Evolutionary conservation across 352 stramenopile species (phyloP).

Genomic region (Pythium biforme): DNA sequence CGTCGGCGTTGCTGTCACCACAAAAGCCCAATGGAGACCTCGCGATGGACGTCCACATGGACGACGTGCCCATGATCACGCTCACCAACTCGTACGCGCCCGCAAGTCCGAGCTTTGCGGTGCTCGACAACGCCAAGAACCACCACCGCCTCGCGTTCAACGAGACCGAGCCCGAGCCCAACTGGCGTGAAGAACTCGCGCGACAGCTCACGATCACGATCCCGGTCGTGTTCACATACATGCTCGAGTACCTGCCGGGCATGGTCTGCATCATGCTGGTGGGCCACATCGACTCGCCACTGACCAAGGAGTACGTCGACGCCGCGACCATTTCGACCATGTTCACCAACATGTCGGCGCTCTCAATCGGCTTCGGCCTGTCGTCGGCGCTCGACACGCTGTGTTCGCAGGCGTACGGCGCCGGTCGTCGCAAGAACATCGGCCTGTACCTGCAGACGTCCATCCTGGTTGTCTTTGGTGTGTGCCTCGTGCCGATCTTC

Average conservation of each 20-base stretch:
- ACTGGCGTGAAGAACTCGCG: slow-evolving; percentile 42
- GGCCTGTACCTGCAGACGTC: slow-evolving; percentile 76
- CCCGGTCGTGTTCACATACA: slow-evolving; percentile 49
- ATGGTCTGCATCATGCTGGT: slow-evolving; percentile 64
- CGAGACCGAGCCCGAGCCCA: slow-evolving; percentile 43
- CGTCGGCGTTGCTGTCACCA: slow-evolving; percentile 16
- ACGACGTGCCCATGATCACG: slow-evolving; percentile 44
- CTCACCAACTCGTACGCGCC: slow-evolving; percentile 53
- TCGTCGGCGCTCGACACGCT: slow-evolving; percentile 80
- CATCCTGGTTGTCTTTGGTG: slow-evolving; percentile 48
- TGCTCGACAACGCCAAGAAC: slow-evolving; percentile 42
- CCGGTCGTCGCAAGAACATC: slow-evolving; percentile 52
- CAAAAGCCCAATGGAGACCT: slow-evolving; percentile 16
- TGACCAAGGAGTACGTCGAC: slow-evolving; percentile 61
- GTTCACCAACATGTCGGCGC: slow-evolving; percentile 75
- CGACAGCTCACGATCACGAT: slow-evolving; percentile 46
- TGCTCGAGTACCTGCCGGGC: slow-evolving; percentile 53
- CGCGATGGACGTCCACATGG: slow-evolving; percentile 22
- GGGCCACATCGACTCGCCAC: slow-evolving; percentile 53
- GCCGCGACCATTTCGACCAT: slow-evolving; percentile 62
- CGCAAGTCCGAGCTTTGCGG: slow-evolving; percentile 45
- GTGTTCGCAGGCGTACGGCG: slow-evolving; percentile 72
- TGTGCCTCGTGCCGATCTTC: slow-evolving; percentile 48
- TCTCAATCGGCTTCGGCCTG: slow-evolving; percentile 71
- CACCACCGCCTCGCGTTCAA: slow-evolving; percentile 33